These are phyloP conservation scores for Phytopythium vexans DNA, from an alignment of 352 stramenopile genomes.

Conservation along the genomic window DNA sequence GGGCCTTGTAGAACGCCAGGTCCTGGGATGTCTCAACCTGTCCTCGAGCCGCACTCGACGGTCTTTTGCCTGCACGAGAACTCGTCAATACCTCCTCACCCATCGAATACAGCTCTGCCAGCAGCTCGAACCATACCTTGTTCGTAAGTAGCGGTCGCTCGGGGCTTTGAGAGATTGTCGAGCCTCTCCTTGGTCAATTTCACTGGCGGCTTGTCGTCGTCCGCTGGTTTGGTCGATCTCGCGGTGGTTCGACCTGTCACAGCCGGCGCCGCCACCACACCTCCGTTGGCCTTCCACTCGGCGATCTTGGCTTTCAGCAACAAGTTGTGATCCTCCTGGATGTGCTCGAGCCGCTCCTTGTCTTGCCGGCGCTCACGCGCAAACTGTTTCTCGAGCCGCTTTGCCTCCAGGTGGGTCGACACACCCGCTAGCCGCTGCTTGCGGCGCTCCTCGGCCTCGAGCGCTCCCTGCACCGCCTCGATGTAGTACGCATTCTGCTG, in stretches of 20 bases:
- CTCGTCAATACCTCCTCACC: background rate
- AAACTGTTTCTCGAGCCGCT: conserved; percentile 55
- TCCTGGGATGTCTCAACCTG: conserved; percentile 39
- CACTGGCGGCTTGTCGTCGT: conserved; percentile 19
- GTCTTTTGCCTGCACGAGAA: background rate
- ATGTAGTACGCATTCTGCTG: conserved; percentile 47
- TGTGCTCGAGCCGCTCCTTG: conserved; percentile 48
- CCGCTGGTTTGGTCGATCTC: background rate
- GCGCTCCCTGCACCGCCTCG: conserved; percentile 43
- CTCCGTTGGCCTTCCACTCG: conserved; percentile 45
- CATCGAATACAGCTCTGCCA: background rate
- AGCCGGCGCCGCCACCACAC: conserved; percentile 3
- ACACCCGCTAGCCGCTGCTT: conserved; percentile 36
- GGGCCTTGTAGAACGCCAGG: conserved; percentile 44
- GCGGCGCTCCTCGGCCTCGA: conserved; percentile 50
- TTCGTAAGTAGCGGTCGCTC: conserved; percentile 8
- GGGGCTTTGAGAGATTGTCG: conserved; percentile 37
- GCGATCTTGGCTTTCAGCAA: conserved; percentile 46
- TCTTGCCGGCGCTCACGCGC: conserved; percentile 38
- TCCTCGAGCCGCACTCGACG: conserved; percentile 2
- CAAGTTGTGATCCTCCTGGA: conserved; percentile 55
- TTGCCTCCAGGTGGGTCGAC: conserved; percentile 34
- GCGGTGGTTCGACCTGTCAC: conserved; percentile 1
- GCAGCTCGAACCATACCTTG: conserved; percentile 4
- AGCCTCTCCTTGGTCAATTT: conserved; percentile 42